Evolutionary conservation across 306 rosid genomes (phyloP).

Genomic region (Carpinus fangiana): DNA sequence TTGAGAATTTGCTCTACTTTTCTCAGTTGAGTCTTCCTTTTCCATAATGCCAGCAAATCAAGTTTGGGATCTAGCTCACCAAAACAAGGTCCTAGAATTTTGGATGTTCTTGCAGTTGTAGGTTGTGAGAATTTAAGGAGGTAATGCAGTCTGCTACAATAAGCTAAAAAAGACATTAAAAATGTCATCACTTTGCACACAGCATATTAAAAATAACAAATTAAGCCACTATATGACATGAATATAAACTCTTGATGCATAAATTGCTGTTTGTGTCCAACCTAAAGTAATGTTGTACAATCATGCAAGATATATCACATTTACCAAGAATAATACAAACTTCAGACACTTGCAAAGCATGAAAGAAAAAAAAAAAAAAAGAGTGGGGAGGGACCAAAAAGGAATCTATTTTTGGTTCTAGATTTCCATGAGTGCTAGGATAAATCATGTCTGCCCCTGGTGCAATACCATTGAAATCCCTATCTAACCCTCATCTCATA

Average conservation of each 20-base stretch:
- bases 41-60: conserved; percentile 42
- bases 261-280: not conserved
- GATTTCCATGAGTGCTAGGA: not conserved
- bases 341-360: not conserved
- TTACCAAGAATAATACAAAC: not conserved
- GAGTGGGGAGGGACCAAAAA: not conserved
- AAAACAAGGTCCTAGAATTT: not conserved
- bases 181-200: conserved; percentile 5
- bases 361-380: not conserved
- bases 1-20: conserved; percentile 30
- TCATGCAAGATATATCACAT: not conserved
- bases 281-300: not conserved
- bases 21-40: conserved; percentile 30
- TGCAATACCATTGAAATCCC: not conserved
- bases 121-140: not conserved
- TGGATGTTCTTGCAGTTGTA: not conserved
- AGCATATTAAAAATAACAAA: conserved; percentile 8
- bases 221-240: not conserved
- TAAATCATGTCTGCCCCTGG: not conserved
- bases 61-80: conserved; percentile 25
- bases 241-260: conserved; percentile 11
- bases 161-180: conserved; percentile 12
- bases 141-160: conserved; percentile 20
- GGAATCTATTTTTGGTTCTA: not conserved
- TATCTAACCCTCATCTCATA: not conserved